Conservation (phyloP, 1,139 yeast species). For the Zygosaccharomyces pseudobailii region DNA sequence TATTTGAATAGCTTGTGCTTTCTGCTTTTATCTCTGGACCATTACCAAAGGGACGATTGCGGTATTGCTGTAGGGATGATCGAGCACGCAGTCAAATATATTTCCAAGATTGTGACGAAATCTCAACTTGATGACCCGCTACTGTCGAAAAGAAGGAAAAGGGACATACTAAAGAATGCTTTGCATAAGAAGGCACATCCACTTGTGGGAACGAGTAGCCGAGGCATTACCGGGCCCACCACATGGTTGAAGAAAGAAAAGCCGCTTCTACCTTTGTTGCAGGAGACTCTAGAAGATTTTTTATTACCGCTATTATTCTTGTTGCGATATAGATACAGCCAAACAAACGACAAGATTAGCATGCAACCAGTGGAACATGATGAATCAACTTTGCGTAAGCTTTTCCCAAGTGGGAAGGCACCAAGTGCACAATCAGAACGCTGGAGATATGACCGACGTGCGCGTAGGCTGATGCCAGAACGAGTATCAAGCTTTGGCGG, state of each 20-base stretch:
- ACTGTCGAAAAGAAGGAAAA: constrained; percentile 10
- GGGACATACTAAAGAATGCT: constrained; percentile 9
- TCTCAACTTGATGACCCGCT: constrained; percentile 15
- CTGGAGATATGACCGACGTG: constrained; percentile 21
- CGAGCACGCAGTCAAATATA: constrained; percentile 16
- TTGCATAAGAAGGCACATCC: constrained; percentile 5
- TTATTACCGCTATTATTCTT: constrained; percentile 26
- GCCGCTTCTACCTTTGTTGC: constrained; percentile 17
- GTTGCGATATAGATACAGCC: constrained; percentile 27
- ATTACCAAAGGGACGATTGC: constrained; percentile 22
- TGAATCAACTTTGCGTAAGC: constrained; percentile 12
- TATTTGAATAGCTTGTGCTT: constrained; percentile 25
- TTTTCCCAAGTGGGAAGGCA: constrained; percentile 25
- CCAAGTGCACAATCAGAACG: constrained; percentile 20
- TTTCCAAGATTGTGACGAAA: constrained; percentile 17
- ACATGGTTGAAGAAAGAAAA: constrained; percentile 3
- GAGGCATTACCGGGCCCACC: neutral
- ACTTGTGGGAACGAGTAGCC: neutral
- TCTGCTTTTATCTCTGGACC: constrained; percentile 27
- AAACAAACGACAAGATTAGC: constrained; percentile 28
- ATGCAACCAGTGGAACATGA: constrained; percentile 23
- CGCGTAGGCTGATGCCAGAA: constrained; percentile 1
- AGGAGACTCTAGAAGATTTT: constrained; percentile 23
- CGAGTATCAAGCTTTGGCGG: constrained; percentile 2
- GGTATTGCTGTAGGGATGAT: constrained; percentile 31